These are phyloP conservation scores for Tetraselmis striata DNA, from an alignment of 139 green algal genomes.

Conservation along the genomic window DNA sequence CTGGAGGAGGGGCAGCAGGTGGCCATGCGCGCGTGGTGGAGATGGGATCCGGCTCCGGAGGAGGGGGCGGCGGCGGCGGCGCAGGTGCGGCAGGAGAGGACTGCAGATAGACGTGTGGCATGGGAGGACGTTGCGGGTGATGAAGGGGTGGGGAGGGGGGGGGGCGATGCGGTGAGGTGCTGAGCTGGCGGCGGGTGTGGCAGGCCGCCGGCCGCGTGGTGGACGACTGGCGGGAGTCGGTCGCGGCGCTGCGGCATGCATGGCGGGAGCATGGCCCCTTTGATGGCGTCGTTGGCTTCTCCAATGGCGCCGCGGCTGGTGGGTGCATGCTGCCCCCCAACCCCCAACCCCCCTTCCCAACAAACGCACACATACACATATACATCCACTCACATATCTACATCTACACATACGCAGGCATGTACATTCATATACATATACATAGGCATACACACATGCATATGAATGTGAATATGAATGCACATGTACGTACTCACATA, in stretches of 20 bases:
- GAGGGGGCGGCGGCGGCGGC: no score
- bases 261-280: conserved; percentile 12
- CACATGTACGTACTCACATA: no score
- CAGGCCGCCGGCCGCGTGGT: not conserved
- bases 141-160: not conserved
- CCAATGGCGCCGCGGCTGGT: conserved; percentile 40
- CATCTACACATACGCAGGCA: no score
- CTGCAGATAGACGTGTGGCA: not conserved
- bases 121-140: not conserved
- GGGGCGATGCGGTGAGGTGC: not conserved
- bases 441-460: no score
- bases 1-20: conserved; percentile 26
- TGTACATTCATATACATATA: no score
- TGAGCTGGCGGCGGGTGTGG: not conserved
- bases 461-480: no score
- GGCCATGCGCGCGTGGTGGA: conserved; percentile 39
- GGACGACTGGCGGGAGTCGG: not conserved
- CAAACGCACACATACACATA: no score
- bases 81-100: not conserved
- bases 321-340: no score
- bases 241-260: not conserved
- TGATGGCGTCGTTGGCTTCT: conserved; percentile 43
- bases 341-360: no score
- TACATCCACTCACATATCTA: no score
- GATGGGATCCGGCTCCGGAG: not conserved